These are phyloP conservation scores for Bipolaris sorokiniana DNA, from an alignment of 2,329 filamentous ascomycete genomes.

Conservation along the genomic window DNA sequence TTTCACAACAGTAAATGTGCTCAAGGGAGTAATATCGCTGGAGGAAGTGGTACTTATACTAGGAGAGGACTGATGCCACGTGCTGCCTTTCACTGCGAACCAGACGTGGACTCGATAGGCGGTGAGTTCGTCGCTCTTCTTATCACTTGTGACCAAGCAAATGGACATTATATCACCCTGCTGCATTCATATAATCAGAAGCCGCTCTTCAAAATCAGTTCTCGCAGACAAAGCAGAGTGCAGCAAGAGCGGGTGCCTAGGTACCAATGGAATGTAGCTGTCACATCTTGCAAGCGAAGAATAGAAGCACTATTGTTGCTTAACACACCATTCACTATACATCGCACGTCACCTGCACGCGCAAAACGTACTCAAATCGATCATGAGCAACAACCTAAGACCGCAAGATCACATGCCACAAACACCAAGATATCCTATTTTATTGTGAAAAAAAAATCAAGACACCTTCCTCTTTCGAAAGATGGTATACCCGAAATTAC, in stretches of 20 bases:
- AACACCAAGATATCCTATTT: not conserved
- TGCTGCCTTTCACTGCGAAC: not conserved
- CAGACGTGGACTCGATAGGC: not conserved
- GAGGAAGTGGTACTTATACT: slow-evolving; percentile 1
- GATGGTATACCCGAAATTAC: not conserved
- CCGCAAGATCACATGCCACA: not conserved
- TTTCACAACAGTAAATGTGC: slow-evolving; percentile 4
- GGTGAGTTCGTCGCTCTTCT: slow-evolving; percentile 5
- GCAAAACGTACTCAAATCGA: not conserved
- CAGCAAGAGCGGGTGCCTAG: not conserved
- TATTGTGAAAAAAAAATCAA: not conserved
- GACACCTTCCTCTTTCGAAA: not conserved
- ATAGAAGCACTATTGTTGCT: not conserved
- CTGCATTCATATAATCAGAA: not conserved
- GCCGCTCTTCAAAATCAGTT: not conserved
- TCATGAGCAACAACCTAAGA: not conserved
- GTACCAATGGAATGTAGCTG: not conserved
- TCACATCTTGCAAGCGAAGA: not conserved
- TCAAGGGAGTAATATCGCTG: not conserved
- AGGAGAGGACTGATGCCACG: not conserved
- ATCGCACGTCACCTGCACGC: not conserved
- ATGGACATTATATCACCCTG: not conserved
- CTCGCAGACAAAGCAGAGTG: not conserved
- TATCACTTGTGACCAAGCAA: not conserved
- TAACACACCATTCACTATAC: not conserved